Evolutionary conservation across 257 asterid genomes (phyloP).

Genomic region (Solanum pennellii): DNA sequence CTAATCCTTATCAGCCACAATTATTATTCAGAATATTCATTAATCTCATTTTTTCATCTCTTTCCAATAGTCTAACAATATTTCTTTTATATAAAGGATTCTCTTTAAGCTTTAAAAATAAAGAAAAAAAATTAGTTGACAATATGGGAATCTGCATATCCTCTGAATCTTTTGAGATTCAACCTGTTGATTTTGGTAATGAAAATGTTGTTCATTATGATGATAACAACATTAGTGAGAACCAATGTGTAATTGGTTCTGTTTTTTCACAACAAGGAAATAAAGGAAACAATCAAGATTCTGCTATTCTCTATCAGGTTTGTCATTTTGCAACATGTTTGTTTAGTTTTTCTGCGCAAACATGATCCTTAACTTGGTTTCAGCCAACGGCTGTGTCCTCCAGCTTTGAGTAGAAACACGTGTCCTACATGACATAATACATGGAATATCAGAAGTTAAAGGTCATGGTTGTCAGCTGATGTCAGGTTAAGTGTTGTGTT

Average conservation of each 20-base stretch:
- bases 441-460: too few species aligned
- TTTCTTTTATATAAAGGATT: background rate
- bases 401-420: background rate
- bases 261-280: constrained; percentile 43
- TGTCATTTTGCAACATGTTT: background rate
- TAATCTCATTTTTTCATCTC: background rate
- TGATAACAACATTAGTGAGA: background rate
- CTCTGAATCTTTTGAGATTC: constrained; percentile 39
- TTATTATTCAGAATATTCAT: background rate
- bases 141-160: constrained; percentile 61
- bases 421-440: background rate
- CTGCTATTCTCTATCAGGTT: constrained; percentile 65
- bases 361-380: background rate
- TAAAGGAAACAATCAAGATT: constrained; percentile 74
- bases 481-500: background rate
- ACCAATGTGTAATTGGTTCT: constrained; percentile 25
- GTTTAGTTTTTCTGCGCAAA: background rate
- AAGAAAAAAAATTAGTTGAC: constrained; percentile 6
- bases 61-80: background rate
- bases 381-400: background rate
- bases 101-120: background rate
- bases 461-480: background rate
- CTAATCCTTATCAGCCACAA: constrained; percentile 24
- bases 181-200: constrained; percentile 40
- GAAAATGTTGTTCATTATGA: constrained; percentile 36